Percentiles rank a stretch among this genome's conserved stretches.
Conservation (phyloP, 2,329 filamentous ascomycete genomes). For the Exophiala phaeomuriformis region DNA sequence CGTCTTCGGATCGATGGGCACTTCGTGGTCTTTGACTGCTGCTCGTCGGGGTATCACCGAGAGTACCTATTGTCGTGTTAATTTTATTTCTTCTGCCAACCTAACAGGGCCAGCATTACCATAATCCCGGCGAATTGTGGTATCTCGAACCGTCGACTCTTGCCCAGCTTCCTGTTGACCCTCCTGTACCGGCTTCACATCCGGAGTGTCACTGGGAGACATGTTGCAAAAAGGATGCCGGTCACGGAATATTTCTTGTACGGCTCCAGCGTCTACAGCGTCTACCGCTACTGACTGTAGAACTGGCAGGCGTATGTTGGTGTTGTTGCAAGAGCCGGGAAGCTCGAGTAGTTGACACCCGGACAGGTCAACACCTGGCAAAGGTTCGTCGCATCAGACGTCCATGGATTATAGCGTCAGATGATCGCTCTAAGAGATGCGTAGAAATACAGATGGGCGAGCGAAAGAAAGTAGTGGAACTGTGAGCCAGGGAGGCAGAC, state of each 20-base stretch:
- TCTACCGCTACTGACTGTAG: neutral
- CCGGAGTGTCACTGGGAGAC: conserved; percentile 11
- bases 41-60: conserved; percentile 4
- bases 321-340: neutral
- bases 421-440: conserved; percentile 5
- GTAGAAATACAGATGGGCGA: conserved; percentile 1
- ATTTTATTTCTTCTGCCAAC: neutral
- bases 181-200: conserved; percentile 8
- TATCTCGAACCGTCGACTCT: conserved; percentile 1
- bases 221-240: conserved; percentile 2
- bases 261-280: too few species aligned
- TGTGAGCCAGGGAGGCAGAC: neutral
- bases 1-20: conserved; percentile 13
- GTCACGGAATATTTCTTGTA: too few species aligned
- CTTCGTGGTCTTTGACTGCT: conserved; percentile 16
- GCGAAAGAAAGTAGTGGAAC: neutral
- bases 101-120: conserved; percentile 4
- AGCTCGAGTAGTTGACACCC: neutral
- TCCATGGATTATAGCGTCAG: conserved; percentile 5
- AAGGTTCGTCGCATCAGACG: conserved; percentile 13
- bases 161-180: conserved; percentile 1
- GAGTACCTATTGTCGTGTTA: conserved; percentile 13
- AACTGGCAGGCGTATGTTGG: neutral
- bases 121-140: conserved; percentile 18
- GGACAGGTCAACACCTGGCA: conserved; percentile 6